phyloP scores from a whole-genome alignment of 2,329 filamentous ascomycete species.

The Metarhizium album region DNA sequence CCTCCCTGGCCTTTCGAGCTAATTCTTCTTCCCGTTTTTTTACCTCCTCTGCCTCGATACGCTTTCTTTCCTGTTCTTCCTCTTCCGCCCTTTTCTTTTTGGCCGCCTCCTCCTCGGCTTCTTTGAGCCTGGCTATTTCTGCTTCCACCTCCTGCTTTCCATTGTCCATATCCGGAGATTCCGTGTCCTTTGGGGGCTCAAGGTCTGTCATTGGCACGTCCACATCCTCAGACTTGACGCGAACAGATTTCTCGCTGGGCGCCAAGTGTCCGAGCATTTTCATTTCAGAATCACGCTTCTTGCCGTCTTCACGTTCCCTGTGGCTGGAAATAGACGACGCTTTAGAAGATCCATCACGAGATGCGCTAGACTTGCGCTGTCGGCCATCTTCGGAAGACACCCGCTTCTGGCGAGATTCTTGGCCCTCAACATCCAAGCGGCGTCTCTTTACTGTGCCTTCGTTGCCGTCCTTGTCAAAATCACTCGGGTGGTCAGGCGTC shows the following conservation, averaged over 20 bases:
- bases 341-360: slow-evolving; percentile 29
- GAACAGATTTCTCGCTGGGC: slow-evolving; percentile 38
- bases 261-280: slow-evolving; percentile 29
- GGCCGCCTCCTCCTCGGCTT: slow-evolving; percentile 24
- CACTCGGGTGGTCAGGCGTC: slow-evolving; percentile 43
- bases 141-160: slow-evolving; percentile 9
- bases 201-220: slow-evolving; percentile 47
- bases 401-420: slow-evolving; percentile 36
- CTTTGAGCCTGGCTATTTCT: slow-evolving; percentile 17
- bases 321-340: slow-evolving; percentile 20
- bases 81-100: slow-evolving; percentile 5
- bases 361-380: slow-evolving; percentile 29
- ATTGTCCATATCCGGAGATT: slow-evolving; percentile 20
- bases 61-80: slow-evolving; percentile 19
- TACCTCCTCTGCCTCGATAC: slow-evolving; percentile 25
- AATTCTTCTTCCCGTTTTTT: slow-evolving; percentile 23
- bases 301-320: slow-evolving; percentile 33
- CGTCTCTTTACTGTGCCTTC: slow-evolving; percentile 45
- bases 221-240: slow-evolving; percentile 45
- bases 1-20: slow-evolving; percentile 21
- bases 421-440: slow-evolving; percentile 42
- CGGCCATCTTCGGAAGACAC: slow-evolving; percentile 35
- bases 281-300: slow-evolving; percentile 21
- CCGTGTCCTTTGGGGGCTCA: slow-evolving; percentile 18
- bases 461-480: slow-evolving; percentile 40